Conservation (phyloP, 345 rosid species). For the Brassica napus region DNA sequence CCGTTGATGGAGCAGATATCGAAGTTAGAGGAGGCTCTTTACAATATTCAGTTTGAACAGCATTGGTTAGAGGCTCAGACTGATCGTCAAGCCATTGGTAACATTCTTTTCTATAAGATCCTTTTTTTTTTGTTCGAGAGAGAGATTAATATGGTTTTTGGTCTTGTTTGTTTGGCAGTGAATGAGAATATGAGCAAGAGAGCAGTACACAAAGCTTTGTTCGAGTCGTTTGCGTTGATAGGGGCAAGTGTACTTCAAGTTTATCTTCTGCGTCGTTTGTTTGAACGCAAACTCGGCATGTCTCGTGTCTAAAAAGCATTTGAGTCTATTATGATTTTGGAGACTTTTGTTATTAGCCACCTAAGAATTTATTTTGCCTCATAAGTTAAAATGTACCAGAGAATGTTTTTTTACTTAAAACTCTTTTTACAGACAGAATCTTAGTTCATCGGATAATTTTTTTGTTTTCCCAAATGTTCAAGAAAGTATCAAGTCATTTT, state of each 20-base stretch:
- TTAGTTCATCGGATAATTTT: slow-evolving; percentile 2
- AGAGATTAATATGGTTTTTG: neutral
- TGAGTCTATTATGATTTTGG: neutral
- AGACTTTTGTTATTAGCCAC: slow-evolving; percentile 19
- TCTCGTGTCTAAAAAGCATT: slow-evolving; percentile 50
- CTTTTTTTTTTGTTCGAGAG: neutral
- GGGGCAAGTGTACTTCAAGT: slow-evolving; percentile 70
- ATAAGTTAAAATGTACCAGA: slow-evolving; percentile 27
- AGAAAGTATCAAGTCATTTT: neutral
- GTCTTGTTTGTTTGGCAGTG: slow-evolving; percentile 42
- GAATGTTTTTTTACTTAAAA: slow-evolving; percentile 21
- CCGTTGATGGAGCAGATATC: slow-evolving; percentile 66
- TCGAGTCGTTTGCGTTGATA: slow-evolving; percentile 58
- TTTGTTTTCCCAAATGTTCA: neutral
- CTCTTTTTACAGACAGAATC: slow-evolving; percentile 23
- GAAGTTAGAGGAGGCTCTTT: slow-evolving; percentile 66
- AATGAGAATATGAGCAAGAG: slow-evolving; percentile 63
- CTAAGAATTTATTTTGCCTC: slow-evolving; percentile 19
- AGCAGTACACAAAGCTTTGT: slow-evolving; percentile 66
- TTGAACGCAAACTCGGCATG: slow-evolving; percentile 65
- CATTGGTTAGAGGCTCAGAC: slow-evolving; percentile 86
- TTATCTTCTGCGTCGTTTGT: slow-evolving; percentile 64
- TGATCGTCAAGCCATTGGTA: slow-evolving; percentile 67
- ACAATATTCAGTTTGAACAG: slow-evolving; percentile 73
- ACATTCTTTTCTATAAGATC: neutral